These are phyloP conservation scores for Candida nanaspora DNA, from an alignment of 805 yeast species.

Conservation along the genomic window DNA sequence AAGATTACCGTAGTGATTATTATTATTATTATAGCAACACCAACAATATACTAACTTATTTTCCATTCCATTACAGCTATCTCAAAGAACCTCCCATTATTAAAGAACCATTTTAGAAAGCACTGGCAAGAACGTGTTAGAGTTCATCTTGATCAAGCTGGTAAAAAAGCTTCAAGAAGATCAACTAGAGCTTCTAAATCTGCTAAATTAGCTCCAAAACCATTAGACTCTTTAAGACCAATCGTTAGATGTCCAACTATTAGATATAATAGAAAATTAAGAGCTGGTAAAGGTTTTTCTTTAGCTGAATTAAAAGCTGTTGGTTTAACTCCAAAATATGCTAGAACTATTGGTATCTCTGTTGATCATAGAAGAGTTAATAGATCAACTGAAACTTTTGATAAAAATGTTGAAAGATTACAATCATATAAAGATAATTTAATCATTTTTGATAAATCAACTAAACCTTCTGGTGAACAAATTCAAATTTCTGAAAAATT, in stretches of 20 bases:
- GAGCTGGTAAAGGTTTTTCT: constrained; percentile 99
- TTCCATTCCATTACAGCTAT: constrained; percentile 60
- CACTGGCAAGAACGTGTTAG: constrained; percentile 99
- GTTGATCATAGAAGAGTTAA: constrained; percentile 99
- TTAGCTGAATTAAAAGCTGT: constrained; percentile 97
- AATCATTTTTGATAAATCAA: constrained; percentile 90
- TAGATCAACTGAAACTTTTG: constrained; percentile 94
- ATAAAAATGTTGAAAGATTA: constrained; percentile 92
- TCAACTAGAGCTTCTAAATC: constrained; percentile 89
- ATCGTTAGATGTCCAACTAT: constrained; percentile 98
- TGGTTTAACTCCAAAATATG: constrained; percentile 88
- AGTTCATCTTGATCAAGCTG: constrained; percentile 99
- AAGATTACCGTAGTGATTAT: no score
- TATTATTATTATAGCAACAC: background rate
- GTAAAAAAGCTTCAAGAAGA: constrained; percentile 97
- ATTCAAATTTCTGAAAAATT: constrained; percentile 67
- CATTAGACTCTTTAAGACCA: constrained; percentile 94
- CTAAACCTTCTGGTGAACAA: constrained; percentile 75
- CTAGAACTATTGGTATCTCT: constrained; percentile 97
- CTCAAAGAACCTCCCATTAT: constrained; percentile 97
- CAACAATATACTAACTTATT: constrained; percentile 13
- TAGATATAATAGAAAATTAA: constrained; percentile 98
- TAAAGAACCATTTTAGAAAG: constrained; percentile 99
- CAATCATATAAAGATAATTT: constrained; percentile 93
- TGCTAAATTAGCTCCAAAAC: constrained; percentile 95